Evolutionary conservation across 495 filamentous ascomycete species (phyloP).

Genomic region (Apiosordaria backusii): DNA sequence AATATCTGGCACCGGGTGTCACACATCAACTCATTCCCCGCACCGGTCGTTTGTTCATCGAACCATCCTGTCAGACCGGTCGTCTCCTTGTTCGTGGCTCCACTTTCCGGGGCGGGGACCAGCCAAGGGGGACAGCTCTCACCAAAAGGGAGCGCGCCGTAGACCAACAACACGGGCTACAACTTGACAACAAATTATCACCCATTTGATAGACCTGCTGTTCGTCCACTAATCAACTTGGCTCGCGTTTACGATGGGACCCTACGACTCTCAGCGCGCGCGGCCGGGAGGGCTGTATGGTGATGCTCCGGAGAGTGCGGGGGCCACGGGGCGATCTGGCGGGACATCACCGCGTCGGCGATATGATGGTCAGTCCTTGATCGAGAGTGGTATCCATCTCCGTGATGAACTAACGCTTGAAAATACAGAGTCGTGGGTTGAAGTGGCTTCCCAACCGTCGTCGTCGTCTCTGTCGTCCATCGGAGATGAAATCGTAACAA

Average conservation of each 20-base stretch:
- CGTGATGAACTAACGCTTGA: constrained; percentile 28
- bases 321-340: constrained; percentile 14
- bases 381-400: background rate
- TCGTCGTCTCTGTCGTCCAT: constrained; percentile 86
- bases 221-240: background rate
- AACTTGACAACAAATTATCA: background rate
- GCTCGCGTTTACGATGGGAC: constrained; percentile 20
- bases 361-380: constrained; percentile 36
- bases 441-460: constrained; percentile 88
- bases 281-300: constrained; percentile 12
- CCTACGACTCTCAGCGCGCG: constrained; percentile 19
- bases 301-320: constrained; percentile 8
- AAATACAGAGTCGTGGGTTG: constrained; percentile 90
- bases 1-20: background rate
- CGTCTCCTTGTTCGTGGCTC: constrained; percentile 12
- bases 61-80: background rate
- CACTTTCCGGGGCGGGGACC: constrained; percentile 16
- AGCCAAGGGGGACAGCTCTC: constrained; percentile 6
- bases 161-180: background rate
- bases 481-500: constrained; percentile 83
- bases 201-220: background rate
- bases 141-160: background rate
- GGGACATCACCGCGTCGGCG: constrained; percentile 27
- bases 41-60: background rate
- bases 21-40: constrained; percentile 2